A percentile compares a stretch with the other conserved stretches of the same genome.
Evolutionary conservation across 164 flowering plant species (phyloP).

Genomic region (grape (Vitis vinifera)): ASM3070453v1 NC_081805.1:2998501-2999000

Average conservation of each 20-base stretch:
- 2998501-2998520: constrained; percentile 81
- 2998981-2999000: too few species aligned
- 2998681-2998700: constrained; percentile 52
- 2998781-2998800: constrained; percentile 40
- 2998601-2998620: constrained; percentile 14
- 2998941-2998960: too few species aligned
- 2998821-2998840: constrained; percentile 36
- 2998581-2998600: constrained; percentile 8
- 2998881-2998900: too few species aligned
- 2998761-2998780: constrained; percentile 56
- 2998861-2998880: not conserved
- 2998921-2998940: too few species aligned
- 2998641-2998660: constrained; percentile 6
- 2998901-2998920: not conserved
- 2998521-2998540: constrained; percentile 94
- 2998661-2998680: constrained; percentile 34
- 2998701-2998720: constrained; percentile 50
- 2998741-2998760: constrained; percentile 50
- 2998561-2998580: constrained; percentile 7
- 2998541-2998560: constrained; percentile 5
- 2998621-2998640: constrained; percentile 12
- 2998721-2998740: constrained; percentile 80
- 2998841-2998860: constrained; percentile 4
- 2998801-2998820: constrained; percentile 39
- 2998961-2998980: too few species aligned